A percentile compares a stretch with the other conserved stretches of the same genome.
These are phyloP conservation scores for Trypethelium eluteriae DNA, from an alignment of 495 filamentous ascomycete species.

Conservation along the genomic window DNA sequence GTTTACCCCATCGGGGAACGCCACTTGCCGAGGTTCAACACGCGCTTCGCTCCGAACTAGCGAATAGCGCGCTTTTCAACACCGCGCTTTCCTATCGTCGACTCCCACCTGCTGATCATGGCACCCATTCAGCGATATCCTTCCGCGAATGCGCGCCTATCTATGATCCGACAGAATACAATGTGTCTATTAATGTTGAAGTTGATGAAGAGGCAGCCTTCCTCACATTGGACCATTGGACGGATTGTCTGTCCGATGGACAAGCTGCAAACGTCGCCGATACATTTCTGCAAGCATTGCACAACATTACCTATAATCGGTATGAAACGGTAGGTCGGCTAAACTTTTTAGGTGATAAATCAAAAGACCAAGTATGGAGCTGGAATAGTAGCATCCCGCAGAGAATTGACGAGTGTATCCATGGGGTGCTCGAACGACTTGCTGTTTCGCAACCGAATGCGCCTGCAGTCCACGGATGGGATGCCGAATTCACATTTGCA, in stretches of 20 bases:
- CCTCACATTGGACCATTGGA: conserved; percentile 25
- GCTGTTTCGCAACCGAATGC: conserved; percentile 33
- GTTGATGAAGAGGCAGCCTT: conserved; percentile 22
- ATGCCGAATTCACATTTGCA: conserved; percentile 45
- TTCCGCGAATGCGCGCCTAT: conserved; percentile 21
- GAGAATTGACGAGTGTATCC: conserved; percentile 36
- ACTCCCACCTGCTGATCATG: conserved; percentile 16
- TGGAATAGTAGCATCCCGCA: conserved; percentile 42
- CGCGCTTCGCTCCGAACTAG: conserved; percentile 16
- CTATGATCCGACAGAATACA: conserved; percentile 25
- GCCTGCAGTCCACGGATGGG: conserved; percentile 43
- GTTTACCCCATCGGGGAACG: conserved; percentile 24
- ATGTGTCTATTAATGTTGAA: conserved; percentile 26
- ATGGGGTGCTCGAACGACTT: conserved; percentile 40
- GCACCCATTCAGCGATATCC: conserved; percentile 16
- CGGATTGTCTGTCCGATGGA: conserved; percentile 21
- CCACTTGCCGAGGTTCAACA: conserved; percentile 29
- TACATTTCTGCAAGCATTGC: conserved; percentile 23
- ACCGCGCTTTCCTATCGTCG: conserved; percentile 25
- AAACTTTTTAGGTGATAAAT: conserved; percentile 35
- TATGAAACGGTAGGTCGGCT: conserved; percentile 31
- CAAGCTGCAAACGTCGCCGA: conserved; percentile 25
- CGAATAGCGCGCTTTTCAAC: conserved; percentile 23
- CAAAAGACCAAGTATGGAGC: conserved; percentile 35
- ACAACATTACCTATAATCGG: conserved; percentile 12